A percentile compares a stretch with the other conserved stretches of the same genome.
phyloP scores from a whole-genome alignment of 331 rosid species.

The Stylosanthes scabra region DNA sequence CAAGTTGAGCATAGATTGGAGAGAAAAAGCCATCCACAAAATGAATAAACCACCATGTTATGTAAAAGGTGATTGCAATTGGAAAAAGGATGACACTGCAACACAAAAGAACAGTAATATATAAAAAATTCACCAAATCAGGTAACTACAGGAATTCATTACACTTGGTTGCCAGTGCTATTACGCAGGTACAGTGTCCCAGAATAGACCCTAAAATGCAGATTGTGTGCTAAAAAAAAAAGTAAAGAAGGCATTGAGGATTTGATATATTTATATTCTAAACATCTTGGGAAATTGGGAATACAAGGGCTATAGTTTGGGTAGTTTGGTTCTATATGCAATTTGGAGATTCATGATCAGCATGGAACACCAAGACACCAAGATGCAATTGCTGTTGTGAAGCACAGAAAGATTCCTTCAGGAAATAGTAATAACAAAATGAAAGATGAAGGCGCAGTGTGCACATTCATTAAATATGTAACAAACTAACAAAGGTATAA shows the following conservation, averaged over 20 bases:
- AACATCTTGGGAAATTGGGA: no score
- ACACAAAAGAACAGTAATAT: slow-evolving; percentile 33
- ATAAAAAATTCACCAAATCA: slow-evolving; percentile 17
- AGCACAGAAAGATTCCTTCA: slow-evolving; percentile 15
- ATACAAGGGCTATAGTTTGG: no score
- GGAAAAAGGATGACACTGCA: slow-evolving; percentile 83
- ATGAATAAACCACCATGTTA: slow-evolving; percentile 91
- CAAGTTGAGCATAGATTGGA: slow-evolving; percentile 85
- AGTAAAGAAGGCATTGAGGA: no score
- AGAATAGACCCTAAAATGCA: neutral
- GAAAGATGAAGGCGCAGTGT: slow-evolving; percentile 22
- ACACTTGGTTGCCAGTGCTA: slow-evolving; percentile 22
- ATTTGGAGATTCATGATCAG: no score
- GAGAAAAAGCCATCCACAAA: slow-evolving; percentile 87
- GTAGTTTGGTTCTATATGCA: no score
- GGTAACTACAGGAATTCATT: slow-evolving; percentile 4
- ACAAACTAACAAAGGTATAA: slow-evolving; percentile 10
- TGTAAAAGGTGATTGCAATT: slow-evolving; percentile 79
- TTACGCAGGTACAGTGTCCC: neutral
- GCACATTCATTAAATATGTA: slow-evolving; percentile 16
- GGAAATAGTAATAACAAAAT: slow-evolving; percentile 1
- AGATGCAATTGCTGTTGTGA: no score
- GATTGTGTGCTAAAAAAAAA: no score
- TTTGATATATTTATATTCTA: no score
- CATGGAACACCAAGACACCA: no score